Evolutionary conservation across 495 filamentous ascomycete species (phyloP), one percentile per base, ranked within the genome.

Genomic region (Cercophora newfieldiana): DNA sequence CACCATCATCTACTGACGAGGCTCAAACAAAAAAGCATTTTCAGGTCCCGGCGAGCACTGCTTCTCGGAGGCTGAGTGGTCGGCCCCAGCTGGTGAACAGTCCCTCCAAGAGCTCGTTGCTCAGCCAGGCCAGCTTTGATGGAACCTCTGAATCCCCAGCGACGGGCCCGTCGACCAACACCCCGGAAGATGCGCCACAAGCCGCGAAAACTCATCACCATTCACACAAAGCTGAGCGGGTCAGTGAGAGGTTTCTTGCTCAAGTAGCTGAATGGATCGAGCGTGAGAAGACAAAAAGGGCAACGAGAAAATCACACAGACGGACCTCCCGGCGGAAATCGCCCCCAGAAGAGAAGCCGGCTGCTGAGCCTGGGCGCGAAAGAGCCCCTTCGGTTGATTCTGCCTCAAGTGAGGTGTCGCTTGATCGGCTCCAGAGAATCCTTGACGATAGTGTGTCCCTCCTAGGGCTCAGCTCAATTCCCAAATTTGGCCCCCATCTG

Each of bases 191-290:
- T 16, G 68, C 76, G 8, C 66, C 37, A 2, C 37, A 14, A 44
- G 37, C 10, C 10, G 2, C 37, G 12, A 44, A 72, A 22, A 71
- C 69, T 10, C 69, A 65, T 31, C 64, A 66, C 57, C 73, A 78
- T 33, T 74, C 74, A 6, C 74, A 80, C 64, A 72, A 74, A 10
- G 68, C 77, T 59, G 79, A 83, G 59, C 64, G 75, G 29, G 65
- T 72, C 56, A 77, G 77, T 51, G 80, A 86, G 68, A 82, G 77
- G 61, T 77, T 97, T 6, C 73, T 94, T 47, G 81, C 85, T 49
- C 91, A 94, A 72, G 87, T 97, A 24, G 80, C 83, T 22, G 87
- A 89, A 64, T 97, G 93, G 93, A 80, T 97, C 48, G 84, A 91
- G 60, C 83, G 86, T 49, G 92, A 96, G 74, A 91, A 90, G 75